Conservation (phyloP, 148 eudicot species). For the Heliosperma pusillum region DNA sequence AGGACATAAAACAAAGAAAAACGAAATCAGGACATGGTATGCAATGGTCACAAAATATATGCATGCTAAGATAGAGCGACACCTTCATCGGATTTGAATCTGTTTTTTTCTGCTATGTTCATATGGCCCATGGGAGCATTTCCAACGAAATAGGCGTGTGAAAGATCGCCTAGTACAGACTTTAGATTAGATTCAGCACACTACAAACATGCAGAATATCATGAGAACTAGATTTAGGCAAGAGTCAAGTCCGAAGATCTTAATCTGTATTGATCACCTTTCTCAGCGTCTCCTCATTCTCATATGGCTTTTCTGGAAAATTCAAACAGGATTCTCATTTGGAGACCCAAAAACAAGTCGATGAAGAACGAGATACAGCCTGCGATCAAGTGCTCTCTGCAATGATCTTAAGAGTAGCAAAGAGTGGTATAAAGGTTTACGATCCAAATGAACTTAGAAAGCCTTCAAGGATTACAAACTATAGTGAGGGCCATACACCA, state of each 20-base stretch:
- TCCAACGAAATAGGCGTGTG: conserved; percentile 82
- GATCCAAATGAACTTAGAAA: not conserved
- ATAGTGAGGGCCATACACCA: not conserved
- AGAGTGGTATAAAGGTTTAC: not conserved
- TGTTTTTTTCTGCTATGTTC: conserved; percentile 33
- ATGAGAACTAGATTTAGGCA: not conserved
- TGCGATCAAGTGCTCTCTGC: conserved; percentile 87
- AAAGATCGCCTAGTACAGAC: conserved; percentile 76
- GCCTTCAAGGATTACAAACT: not conserved
- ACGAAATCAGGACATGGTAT: not conserved
- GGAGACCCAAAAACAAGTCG: conserved; percentile 54
- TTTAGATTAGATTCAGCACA: conserved; percentile 81
- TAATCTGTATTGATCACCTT: conserved; percentile 51
- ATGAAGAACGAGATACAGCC: conserved; percentile 81
- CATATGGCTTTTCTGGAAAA: conserved; percentile 86
- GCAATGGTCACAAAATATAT: not conserved
- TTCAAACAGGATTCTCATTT: conserved; percentile 64
- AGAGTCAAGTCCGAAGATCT: not conserved
- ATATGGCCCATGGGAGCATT: conserved; percentile 96
- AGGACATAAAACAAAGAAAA: not conserved
- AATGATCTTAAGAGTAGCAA: conserved; percentile 53
- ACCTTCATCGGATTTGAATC: conserved; percentile 48
- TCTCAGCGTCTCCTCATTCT: conserved; percentile 76
- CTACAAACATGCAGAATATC: conserved; percentile 36
- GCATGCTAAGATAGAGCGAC: conserved; percentile 8